These are phyloP conservation scores for Hericium coralloides DNA, from an alignment of 768 basidiomycete species.

Conservation along the genomic window DNA sequence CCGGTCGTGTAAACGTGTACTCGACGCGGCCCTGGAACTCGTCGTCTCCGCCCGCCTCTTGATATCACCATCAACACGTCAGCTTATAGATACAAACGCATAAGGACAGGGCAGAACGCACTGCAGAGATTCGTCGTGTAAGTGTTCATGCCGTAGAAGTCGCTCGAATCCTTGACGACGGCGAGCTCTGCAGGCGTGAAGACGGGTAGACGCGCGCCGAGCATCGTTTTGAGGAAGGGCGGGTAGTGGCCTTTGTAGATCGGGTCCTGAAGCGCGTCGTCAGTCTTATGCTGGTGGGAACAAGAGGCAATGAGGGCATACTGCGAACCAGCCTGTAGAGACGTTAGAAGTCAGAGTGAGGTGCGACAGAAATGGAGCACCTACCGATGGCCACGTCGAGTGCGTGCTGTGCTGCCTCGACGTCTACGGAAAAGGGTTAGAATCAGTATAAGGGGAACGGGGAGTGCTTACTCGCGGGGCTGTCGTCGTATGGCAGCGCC, in stretches of 20 bases:
- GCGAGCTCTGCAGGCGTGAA: slow-evolving; percentile 51
- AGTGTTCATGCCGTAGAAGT: slow-evolving; percentile 72
- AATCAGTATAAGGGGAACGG: not conserved
- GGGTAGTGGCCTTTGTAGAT: slow-evolving; percentile 74
- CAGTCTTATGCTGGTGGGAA: not conserved
- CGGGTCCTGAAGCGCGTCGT: slow-evolving; percentile 36
- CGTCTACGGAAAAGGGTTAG: slow-evolving; percentile 30
- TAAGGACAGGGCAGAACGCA: slow-evolving; percentile 9
- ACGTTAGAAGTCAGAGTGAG: slow-evolving; percentile 17
- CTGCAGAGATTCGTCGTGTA: slow-evolving; percentile 57
- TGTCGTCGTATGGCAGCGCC: slow-evolving; percentile 65
- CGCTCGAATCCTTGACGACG: slow-evolving; percentile 57
- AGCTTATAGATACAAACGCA: not conserved
- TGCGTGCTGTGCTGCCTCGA: slow-evolving; percentile 62
- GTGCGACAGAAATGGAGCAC: too few species aligned
- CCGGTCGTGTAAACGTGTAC: slow-evolving; percentile 60
- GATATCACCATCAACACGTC: not conserved
- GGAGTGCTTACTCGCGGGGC: slow-evolving; percentile 47
- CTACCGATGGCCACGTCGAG: slow-evolving; percentile 64
- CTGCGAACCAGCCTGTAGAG: slow-evolving; percentile 49
- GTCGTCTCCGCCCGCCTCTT: slow-evolving; percentile 55
- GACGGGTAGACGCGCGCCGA: slow-evolving; percentile 47
- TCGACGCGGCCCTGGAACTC: slow-evolving; percentile 62
- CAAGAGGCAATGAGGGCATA: slow-evolving; percentile 8
- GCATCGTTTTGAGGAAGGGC: slow-evolving; percentile 48